Percentiles rank a stretch among this genome's conserved stretches.
phyloP scores from a whole-genome alignment of 2,329 filamentous ascomycete genomes.

The Colletotrichum sp. region DNA sequence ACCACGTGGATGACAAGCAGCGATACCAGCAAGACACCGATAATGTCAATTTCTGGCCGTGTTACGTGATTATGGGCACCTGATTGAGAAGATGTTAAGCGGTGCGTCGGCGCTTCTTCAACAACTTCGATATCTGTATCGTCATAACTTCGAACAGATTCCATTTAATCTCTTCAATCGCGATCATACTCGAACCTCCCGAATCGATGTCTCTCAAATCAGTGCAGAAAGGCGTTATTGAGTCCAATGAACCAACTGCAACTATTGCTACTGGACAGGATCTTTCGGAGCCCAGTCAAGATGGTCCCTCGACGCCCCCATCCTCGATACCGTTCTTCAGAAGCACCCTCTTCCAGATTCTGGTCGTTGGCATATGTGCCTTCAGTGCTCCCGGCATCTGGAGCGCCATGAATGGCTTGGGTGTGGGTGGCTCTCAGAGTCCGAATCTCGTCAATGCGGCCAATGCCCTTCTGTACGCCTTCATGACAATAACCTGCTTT shows the following conservation, averaged over 20 bases:
- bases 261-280: background rate
- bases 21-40: background rate
- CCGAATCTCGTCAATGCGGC: constrained; percentile 49
- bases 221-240: background rate
- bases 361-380: constrained; percentile 42
- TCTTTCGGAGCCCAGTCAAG: background rate
- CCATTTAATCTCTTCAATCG: background rate
- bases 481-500: constrained; percentile 49
- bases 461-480: constrained; percentile 50
- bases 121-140: background rate
- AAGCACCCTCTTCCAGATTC: constrained; percentile 41
- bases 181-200: background rate
- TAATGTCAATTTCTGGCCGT: background rate
- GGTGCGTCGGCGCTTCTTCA: background rate
- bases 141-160: background rate
- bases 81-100: background rate
- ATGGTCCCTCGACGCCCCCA: background rate
- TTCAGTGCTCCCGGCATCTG: constrained; percentile 47
- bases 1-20: background rate
- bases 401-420: constrained; percentile 45
- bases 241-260: background rate
- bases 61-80: background rate
- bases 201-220: background rate
- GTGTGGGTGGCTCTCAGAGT: constrained; percentile 43
- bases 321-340: constrained; percentile 24